Base-by-base conservation (phyloP, 2,329 filamentous ascomycete genomes). In the Scedosporium boydii region DNA sequence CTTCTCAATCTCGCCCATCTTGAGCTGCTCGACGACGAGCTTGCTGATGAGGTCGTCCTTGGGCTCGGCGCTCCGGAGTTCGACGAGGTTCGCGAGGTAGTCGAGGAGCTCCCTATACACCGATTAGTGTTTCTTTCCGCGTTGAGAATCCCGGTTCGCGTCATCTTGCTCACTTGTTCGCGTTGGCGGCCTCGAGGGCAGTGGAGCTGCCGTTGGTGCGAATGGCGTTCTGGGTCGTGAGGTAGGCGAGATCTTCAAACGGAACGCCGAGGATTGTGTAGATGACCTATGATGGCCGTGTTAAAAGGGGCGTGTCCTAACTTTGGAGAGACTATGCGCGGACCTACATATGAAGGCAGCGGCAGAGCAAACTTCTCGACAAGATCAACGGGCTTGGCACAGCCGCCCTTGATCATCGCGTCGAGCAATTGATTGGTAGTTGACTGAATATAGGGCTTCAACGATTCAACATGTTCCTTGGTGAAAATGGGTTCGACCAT, bases 191-290 rank as follows among this genome's bases (percentile, higher is more conserved):
- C 61, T 80, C 78, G 4, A 74, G 69, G 0, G 78, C 78, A 0
- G 77, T 81, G 2, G 72, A 73, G 42, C 78, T 80, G 1, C 78
- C 79, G 55, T 78, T 80, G 41, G 72, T 77, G 1, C 78, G 75
- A 58, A 80, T 75, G 1, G 78, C 76, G 44, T 76, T 77, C 64
- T 79, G 76, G n/a, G 74, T 67, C 0, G 78, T 80, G 16, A 81
- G 70, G 48, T 74, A 77, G n/a, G 73, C 72, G 14, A 81, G 72
- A 58, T 80, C 78, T 5, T 76, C 71, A 58, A 79, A 75, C 0
- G 79, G 78, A 3, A 80, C 76, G 3, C 79, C 79, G 3, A 81
- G 74, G 27, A 81, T 77, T 12, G 75, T 76, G 67, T 81, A 81
- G 63, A 81, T 81, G 63, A 79, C 78, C 77, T 78, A 26, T 4